Base-by-base conservation (phyloP, 1,284 basidiomycete species). In the Heterobasidion occidentale region DNA sequence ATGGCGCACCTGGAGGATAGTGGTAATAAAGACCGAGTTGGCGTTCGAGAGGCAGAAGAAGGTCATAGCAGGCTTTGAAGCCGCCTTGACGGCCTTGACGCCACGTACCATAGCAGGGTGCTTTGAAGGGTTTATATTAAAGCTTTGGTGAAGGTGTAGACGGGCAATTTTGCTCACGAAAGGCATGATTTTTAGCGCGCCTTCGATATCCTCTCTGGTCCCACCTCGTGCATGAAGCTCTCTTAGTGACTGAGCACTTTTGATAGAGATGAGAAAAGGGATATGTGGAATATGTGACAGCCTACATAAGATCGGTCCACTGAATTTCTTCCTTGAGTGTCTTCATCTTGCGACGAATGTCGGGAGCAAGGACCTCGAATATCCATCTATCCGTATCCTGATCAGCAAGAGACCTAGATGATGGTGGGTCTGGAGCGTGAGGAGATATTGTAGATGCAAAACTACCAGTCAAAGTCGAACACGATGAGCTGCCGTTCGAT, bases 321-420 rank as follows among this genome's bases (percentile, higher is more conserved):
- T 98, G 93, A 6, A 85, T 72, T 50, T 79, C 72, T 12, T 74
- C 71, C 68, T 89, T 80, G 58, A 87, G 78, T 46, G 76, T 78
- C 68, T 93, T 85, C 77, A 98, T 85, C 68, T 90, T 85, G 51
- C 92, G 78, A 55, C 96, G 87, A 49, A 98, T 77, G 61, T 90
- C 83, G 2, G 90, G 90, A 3, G 86, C 88, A 38, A 97, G 82
- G 52, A 95, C 91, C 70, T 99, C 96, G 66, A 98, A 91, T 56
- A 98, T 80, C 85, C 92, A 99, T 73, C 95, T 81, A 73, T 99
- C 97, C 3, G 94, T 90, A 74, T 99, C 97, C 74, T 98, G 94
- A 74, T 99, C 96, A 56, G 88, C 88, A 71, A 90, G 78, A 51
- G 90, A 91, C 90, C 89, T 91, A 35, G 20, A 57, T 15, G 48